phyloP scores from a whole-genome alignment of 305 asterid species.

The Plantago coronopus region DNA sequence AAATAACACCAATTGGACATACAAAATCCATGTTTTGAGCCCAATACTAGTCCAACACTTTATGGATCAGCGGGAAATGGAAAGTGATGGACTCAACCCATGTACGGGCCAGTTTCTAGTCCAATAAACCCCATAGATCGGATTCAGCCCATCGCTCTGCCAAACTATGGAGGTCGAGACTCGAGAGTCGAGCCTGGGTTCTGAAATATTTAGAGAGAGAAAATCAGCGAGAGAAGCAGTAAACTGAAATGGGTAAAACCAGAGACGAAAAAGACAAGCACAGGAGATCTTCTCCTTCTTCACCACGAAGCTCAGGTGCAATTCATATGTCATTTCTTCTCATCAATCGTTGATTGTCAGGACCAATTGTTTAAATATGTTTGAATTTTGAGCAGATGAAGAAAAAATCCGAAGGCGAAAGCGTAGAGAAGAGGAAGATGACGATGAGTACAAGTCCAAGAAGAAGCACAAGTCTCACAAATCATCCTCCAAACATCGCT shows the following conservation, averaged over 20 bases:
- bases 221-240: slow-evolving; percentile 1
- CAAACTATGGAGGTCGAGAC: too few species aligned
- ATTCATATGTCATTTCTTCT: not conserved
- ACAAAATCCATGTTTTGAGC: too few species aligned
- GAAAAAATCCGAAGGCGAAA: slow-evolving; percentile 39
- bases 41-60: too few species aligned
- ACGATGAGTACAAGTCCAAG: slow-evolving; percentile 40
- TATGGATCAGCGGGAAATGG: too few species aligned
- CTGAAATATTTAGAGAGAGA: too few species aligned
- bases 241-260: slow-evolving; percentile 40
- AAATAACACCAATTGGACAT: too few species aligned
- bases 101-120: too few species aligned
- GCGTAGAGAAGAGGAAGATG: slow-evolving; percentile 40
- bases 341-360: not conserved
- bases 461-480: slow-evolving; percentile 49
- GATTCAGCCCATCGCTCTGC: too few species aligned
- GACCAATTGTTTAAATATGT: too few species aligned
- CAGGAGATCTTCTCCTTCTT: slow-evolving; percentile 43
- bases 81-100: too few species aligned
- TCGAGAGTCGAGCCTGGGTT: too few species aligned
- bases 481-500: slow-evolving; percentile 40
- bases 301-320: slow-evolving; percentile 30
- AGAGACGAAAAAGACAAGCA: slow-evolving; percentile 37
- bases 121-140: too few species aligned
- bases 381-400: slow-evolving; percentile 44